phyloP scores from a whole-genome alignment of 257 asterid species.

The Nicotiana knightiana region DNA sequence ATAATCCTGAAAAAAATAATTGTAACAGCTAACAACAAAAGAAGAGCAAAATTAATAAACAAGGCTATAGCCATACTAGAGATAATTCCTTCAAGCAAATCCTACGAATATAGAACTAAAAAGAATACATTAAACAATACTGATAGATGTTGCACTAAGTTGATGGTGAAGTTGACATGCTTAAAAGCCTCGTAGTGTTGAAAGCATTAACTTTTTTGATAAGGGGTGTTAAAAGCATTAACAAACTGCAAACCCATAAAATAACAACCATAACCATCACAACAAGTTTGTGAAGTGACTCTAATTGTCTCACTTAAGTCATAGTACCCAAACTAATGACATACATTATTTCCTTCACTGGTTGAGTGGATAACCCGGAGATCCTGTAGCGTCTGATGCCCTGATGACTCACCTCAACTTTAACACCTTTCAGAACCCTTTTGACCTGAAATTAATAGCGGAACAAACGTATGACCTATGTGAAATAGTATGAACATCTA shows the following conservation, averaged over 20 bases:
- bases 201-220: not conserved
- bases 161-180: not conserved
- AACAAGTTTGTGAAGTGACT: not conserved
- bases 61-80: not conserved
- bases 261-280: not conserved
- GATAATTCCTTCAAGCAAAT: not conserved
- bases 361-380: constrained; percentile 33
- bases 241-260: not conserved
- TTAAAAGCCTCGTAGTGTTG: not conserved
- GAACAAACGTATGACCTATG: not conserved
- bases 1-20: not conserved
- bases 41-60: not conserved
- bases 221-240: not conserved
- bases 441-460: constrained; percentile 33
- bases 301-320: not conserved
- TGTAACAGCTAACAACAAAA: not conserved
- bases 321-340: constrained; percentile 11
- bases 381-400: constrained; percentile 40
- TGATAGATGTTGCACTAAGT: not conserved
- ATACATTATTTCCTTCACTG: constrained; percentile 36
- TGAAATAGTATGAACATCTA: not conserved
- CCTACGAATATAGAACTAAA: not conserved
- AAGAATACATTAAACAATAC: not conserved
- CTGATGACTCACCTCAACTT: constrained; percentile 34
- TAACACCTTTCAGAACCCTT: constrained; percentile 42